Conservation (phyloP, 2,329 filamentous ascomycete genomes). For the Colletotrichum shisoi region DNA sequence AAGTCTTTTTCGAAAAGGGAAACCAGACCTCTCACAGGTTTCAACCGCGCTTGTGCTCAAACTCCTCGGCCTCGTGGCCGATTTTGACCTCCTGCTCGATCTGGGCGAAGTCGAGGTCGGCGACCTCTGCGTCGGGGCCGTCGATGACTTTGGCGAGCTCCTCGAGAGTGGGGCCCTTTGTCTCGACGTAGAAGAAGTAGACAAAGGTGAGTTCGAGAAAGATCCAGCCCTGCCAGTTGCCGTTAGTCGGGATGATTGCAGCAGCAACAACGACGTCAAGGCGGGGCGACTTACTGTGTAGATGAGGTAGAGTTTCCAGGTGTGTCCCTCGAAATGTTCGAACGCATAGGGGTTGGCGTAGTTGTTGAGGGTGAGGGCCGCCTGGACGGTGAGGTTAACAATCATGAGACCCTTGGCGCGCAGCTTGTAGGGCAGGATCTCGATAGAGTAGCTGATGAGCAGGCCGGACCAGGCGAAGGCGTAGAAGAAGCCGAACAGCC, state of each 20-base stretch:
- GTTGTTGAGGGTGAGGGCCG: conserved; percentile 62
- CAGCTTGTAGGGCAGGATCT: conserved; percentile 61
- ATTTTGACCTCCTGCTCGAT: conserved; percentile 53
- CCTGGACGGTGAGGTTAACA: conserved; percentile 65
- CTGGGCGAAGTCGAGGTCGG: conserved; percentile 55
- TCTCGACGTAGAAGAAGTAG: conserved; percentile 67
- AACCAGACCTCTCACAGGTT: not conserved
- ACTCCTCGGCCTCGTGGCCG: conserved; percentile 34
- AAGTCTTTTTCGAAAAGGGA: not conserved
- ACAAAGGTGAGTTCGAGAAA: conserved; percentile 63
- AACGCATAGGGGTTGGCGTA: conserved; percentile 65
- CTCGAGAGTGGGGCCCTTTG: conserved; percentile 69
- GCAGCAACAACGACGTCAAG: too few species aligned
- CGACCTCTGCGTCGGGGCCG: conserved; percentile 62
- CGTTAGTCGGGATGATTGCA: not conserved
- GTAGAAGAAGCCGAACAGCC: conserved; percentile 57
- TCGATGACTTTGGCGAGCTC: conserved; percentile 73
- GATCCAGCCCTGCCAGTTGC: conserved; percentile 54
- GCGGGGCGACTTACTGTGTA: conserved; percentile 56
- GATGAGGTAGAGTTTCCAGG: conserved; percentile 66
- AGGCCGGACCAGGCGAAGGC: conserved; percentile 65
- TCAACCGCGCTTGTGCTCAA: conserved; percentile 36
- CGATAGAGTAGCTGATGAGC: conserved; percentile 62
- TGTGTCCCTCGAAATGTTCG: conserved; percentile 52
- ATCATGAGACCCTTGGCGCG: conserved; percentile 63